A percentile compares a stretch with the other conserved stretches of the same genome.
These are phyloP conservation scores for Populus tomentosa DNA, from an alignment of 441 rosid species.

Conservation along the genomic window DNA sequence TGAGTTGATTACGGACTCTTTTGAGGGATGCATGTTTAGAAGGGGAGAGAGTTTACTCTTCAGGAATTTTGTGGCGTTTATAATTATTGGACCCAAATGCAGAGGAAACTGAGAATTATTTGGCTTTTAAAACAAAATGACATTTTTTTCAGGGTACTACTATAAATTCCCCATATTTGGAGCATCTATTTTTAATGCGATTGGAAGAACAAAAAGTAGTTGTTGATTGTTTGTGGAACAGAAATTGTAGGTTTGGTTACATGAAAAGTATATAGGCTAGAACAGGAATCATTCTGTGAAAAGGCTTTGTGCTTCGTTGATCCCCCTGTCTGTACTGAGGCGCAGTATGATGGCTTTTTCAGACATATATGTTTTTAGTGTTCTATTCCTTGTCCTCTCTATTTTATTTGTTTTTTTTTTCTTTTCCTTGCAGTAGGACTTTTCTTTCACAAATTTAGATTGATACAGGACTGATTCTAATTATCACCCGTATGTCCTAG, in stretches of 20 bases:
- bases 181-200: neutral
- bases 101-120: neutral
- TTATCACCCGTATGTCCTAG: no score
- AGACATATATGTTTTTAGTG: no score
- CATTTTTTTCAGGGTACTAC: neutral
- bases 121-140: neutral
- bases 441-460: neutral
- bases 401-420: no score
- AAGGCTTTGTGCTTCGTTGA: neutral
- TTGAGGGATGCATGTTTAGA: neutral
- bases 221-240: neutral
- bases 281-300: neutral
- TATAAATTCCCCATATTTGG: neutral
- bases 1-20: neutral
- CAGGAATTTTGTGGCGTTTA: neutral
- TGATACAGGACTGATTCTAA: neutral
- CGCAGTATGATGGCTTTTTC: neutral
- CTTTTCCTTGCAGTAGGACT: neutral
- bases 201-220: neutral
- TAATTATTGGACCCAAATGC: neutral
- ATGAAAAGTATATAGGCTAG: no score
- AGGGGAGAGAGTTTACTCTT: neutral
- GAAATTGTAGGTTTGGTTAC: neutral
- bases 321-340: neutral
- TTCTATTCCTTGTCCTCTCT: neutral